Evolutionary conservation across 306 rosid species (phyloP).

Genomic region (Citrullus colocynthis): DNA sequence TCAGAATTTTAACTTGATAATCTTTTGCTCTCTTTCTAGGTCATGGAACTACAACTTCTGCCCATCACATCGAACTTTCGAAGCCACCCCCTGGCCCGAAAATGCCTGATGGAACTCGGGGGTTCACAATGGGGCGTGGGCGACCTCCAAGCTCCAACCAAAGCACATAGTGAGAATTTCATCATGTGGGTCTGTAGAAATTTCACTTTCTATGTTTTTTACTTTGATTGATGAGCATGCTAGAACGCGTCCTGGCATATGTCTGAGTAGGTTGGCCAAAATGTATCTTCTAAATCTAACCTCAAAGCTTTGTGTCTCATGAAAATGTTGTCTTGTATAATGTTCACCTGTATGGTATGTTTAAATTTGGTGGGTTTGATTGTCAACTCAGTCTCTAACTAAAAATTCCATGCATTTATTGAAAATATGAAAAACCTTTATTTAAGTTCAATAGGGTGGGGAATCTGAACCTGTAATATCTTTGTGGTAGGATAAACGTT

Average conservation of each 20-base stretch:
- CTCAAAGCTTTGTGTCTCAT: not conserved
- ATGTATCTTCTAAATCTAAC: not conserved
- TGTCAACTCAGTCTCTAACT: not conserved
- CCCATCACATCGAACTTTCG: constrained; percentile 43
- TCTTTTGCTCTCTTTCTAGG: constrained; percentile 24
- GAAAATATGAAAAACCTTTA: not conserved
- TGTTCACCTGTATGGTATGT: not conserved
- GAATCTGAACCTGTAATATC: too few relatives aligned
- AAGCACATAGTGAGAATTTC: constrained; percentile 19
- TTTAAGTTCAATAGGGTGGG: too few relatives aligned
- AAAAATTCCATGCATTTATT: not conserved
- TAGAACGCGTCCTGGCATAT: not conserved
- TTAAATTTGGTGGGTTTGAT: not conserved
- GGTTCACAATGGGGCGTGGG: constrained; percentile 94
- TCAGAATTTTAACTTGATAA: not conserved
- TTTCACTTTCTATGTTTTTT: not conserved
- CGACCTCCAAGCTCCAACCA: constrained; percentile 39
- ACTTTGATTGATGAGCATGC: not conserved
- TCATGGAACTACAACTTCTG: constrained; percentile 51
- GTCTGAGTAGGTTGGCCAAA: not conserved
- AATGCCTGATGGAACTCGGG: constrained; percentile 97
- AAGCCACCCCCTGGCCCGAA: constrained; percentile 96
- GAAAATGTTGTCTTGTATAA: not conserved
- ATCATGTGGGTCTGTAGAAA: not conserved
- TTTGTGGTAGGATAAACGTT: too few relatives aligned